Evolutionary conservation across 2,329 filamentous ascomycete genomes (phyloP), one percentile per base, ranked within the genome.

Genomic region (Geosmithia putterillii): DNA sequence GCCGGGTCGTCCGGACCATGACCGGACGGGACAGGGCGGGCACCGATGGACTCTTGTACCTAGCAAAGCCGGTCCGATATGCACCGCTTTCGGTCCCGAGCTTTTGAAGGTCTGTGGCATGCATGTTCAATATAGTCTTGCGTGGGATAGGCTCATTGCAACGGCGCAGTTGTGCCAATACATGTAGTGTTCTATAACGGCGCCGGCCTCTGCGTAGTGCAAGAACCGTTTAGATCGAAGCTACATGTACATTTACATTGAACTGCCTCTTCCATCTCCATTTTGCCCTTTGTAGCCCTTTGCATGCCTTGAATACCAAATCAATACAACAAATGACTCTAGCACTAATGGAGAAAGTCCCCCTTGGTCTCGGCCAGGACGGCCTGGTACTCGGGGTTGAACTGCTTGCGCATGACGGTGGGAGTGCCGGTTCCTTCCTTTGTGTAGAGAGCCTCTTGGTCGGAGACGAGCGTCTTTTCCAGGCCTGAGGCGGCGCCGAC

Each of bases 361-460:
- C 58, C 58, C 1, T 47, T 46, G 2, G 52, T 55, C 43, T 61
- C 58, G 45, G 55, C 53, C 22, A 60, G 20, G 2, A 57, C 47
- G 25, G 52, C 19, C 38, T 57, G 49, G 39, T 60, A 61, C 48
- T 62, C 57, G 0, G 58, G 57, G 10, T 47, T 47, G 32, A 60
- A 61, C 49, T 60, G 56, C 58, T 59, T 59, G 43, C 58, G 60
- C 57, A 60, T 61, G 15, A 54, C 54, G 38, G 52, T 50, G 1
- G 51, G 51, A 2, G 49, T 55, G 3, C 53, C 54, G 0, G 49
- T 52, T 1, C 53, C 50, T 3, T 47, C 40, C 45, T 56, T 57
- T 9, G 50, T 59, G 25, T 62, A 64, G 7, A 57, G 54, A 1
- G 64, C 64, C 50, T 69, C 66, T 35, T 64, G 62, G 38, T 67